These are phyloP conservation scores for Yamadazyma diddensiae DNA, from an alignment of 1,139 yeast species.

Conservation along the genomic window DNA sequence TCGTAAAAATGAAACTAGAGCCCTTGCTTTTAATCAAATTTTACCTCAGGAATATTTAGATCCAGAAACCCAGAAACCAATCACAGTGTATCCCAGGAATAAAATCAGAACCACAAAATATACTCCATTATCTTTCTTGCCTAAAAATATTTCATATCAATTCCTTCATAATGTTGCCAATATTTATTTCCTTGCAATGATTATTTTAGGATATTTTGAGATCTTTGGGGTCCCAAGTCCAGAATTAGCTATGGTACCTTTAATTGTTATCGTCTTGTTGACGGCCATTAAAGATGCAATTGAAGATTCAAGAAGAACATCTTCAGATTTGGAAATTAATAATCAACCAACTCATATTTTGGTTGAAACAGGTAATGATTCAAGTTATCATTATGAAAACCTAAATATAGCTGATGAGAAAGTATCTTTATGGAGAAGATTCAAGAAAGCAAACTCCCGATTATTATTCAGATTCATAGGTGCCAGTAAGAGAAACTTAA, in stretches of 20 bases:
- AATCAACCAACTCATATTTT: conserved; percentile 49
- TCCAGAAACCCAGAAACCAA: conserved; percentile 33
- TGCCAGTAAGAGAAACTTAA: conserved; percentile 28
- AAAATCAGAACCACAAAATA: conserved; percentile 61
- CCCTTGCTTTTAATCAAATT: conserved; percentile 64
- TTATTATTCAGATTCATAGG: conserved; percentile 28
- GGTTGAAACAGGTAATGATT: conserved; percentile 10
- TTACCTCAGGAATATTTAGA: conserved; percentile 64
- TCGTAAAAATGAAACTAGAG: conserved; percentile 43
- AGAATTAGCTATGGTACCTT: conserved; percentile 54
- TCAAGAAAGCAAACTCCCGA: conserved; percentile 49
- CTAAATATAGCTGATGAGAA: conserved; percentile 46
- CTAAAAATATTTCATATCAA: conserved; percentile 50
- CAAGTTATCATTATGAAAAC: conserved; percentile 29
- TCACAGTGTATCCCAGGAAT: conserved; percentile 44
- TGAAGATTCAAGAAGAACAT: conserved; percentile 55
- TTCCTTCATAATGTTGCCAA: conserved; percentile 54
- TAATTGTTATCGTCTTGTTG: conserved; percentile 53
- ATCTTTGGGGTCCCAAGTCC: conserved; percentile 61
- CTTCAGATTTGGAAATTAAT: conserved; percentile 53
- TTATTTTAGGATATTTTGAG: conserved; percentile 50
- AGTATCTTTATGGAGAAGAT: conserved; percentile 57
- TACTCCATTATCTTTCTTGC: conserved; percentile 54
- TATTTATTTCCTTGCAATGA: conserved; percentile 48
- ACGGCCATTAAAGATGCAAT: conserved; percentile 58